phyloP scores from a whole-genome alignment of 2,329 filamentous ascomycete genomes.

The Didymosphaeria variabile region DNA sequence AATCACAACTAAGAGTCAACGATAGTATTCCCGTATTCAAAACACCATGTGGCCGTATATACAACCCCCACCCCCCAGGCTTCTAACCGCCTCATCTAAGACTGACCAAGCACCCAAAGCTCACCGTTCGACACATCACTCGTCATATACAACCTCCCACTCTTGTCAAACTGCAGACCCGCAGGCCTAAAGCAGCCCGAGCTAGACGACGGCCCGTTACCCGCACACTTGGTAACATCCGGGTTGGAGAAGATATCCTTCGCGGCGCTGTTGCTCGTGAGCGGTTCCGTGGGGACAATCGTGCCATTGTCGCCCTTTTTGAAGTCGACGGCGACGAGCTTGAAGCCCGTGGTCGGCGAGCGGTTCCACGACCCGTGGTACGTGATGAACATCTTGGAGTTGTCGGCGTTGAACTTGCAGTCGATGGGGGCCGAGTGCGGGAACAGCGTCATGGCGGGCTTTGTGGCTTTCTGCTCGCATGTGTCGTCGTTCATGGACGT shows the following conservation, averaged over 20 bases:
- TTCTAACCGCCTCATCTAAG: slow-evolving; percentile 23
- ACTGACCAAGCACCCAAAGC: slow-evolving; percentile 42
- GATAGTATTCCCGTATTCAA: background rate
- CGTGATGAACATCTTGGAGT: slow-evolving; percentile 67
- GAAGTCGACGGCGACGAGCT: slow-evolving; percentile 58
- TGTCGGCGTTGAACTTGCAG: slow-evolving; percentile 69
- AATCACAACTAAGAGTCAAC: background rate
- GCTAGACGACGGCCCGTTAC: slow-evolving; percentile 41
- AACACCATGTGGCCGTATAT: background rate
- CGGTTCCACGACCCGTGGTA: slow-evolving; percentile 76
- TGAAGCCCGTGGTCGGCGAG: slow-evolving; percentile 59
- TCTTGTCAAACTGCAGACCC: slow-evolving; percentile 59
- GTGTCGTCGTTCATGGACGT: slow-evolving; percentile 57
- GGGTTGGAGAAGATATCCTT: slow-evolving; percentile 66
- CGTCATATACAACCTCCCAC: slow-evolving; percentile 67
- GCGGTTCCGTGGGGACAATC: slow-evolving; percentile 52
- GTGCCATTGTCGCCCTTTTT: slow-evolving; percentile 47
- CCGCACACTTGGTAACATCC: slow-evolving; percentile 62
- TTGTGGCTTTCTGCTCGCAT: slow-evolving; percentile 50
- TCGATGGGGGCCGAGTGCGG: slow-evolving; percentile 77
- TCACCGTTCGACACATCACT: slow-evolving; percentile 57
- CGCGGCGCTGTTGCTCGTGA: slow-evolving; percentile 59
- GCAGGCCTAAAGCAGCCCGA: slow-evolving; percentile 69
- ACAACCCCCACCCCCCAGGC: background rate
- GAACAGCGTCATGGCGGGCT: slow-evolving; percentile 63